Evolutionary conservation across 768 basidiomycete species (phyloP).

Genomic region (Ramaria rubella): DNA sequence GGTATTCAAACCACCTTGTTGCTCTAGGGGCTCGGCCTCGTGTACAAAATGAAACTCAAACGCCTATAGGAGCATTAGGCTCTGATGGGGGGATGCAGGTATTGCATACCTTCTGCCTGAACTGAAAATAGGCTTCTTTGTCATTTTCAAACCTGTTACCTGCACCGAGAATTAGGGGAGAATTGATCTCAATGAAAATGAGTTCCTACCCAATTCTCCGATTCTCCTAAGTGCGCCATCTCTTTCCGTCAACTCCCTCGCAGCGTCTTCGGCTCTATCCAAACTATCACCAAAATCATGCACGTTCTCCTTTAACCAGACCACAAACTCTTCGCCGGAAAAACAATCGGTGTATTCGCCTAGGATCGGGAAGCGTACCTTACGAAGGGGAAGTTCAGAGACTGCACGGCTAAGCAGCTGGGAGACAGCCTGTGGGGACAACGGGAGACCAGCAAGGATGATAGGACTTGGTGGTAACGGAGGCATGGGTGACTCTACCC

Average conservation of each 20-base stretch:
- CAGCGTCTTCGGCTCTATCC: constrained; percentile 74
- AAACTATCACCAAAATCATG: constrained; percentile 70
- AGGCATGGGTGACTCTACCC: constrained; percentile 28
- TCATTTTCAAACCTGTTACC: constrained; percentile 76
- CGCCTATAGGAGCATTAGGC: constrained; percentile 34
- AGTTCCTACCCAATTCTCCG: constrained; percentile 43
- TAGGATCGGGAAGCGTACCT: constrained; percentile 69
- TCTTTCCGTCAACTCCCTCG: constrained; percentile 53
- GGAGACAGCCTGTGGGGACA: constrained; percentile 60
- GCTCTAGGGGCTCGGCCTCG: constrained; percentile 24
- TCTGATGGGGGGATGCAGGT: background rate
- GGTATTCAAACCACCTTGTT: constrained; percentile 29
- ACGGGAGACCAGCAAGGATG: constrained; percentile 66
- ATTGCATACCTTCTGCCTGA: constrained; percentile 61
- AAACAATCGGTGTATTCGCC: constrained; percentile 86
- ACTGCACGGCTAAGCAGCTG: constrained; percentile 66
- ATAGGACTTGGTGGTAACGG: constrained; percentile 47
- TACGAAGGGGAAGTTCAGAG: constrained; percentile 59
- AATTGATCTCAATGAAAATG: background rate
- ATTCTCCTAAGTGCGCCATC: constrained; percentile 61
- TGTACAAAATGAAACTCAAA: constrained; percentile 43
- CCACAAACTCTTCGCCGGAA: constrained; percentile 82
- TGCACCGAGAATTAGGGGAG: constrained; percentile 24
- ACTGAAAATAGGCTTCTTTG: constrained; percentile 79
- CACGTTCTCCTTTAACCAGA: constrained; percentile 76